Evolutionary conservation across 345 rosid genomes (phyloP), one percentile per base, ranked within the genome.

Genomic region (Eucalyptus marginata): DNA sequence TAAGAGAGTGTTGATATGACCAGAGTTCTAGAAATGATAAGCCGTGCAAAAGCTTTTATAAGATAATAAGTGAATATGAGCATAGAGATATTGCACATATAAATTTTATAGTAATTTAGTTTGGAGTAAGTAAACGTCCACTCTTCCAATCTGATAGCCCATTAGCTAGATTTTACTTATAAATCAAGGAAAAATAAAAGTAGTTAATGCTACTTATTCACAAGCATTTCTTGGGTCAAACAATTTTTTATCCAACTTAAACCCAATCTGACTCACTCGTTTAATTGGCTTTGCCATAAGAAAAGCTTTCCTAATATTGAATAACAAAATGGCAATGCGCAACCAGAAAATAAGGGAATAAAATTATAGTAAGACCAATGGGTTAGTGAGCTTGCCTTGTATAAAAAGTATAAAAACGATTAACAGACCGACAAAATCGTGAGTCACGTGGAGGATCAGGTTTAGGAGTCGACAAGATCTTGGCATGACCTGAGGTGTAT

Each of bases 231-330:
- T 24, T 2, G 3, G 0, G 4, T 62, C 68, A 6, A 22, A 27
- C 3, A 0, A 13, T 29, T 62, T 62, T 62, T 22, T 9, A 24
- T 25, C 13, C 2, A 1, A 66, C 5, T 66, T 3, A 66, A 16
- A 16, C 6, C 0, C 12, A 31, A 31, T 1, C 0, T 0, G 2
- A 66, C 3, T 6, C 6, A 31, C 1, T 3, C 6, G 1, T 66
- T 31, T 31, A 5, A 31, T 2, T 2, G 43, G 43, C 5, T 10
- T 31, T 15, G 43, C 0, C 4, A 0, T 16, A 4, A 68, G 43
- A 71, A 33, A 68, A 17, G 22, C 12, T 31, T 16, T 33, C 44
- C 7, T 17, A 33, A 68, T 33, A 68, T 68, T 12, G 33, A 12
- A 59, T 27, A 59, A 59, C 16, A 59, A 4, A 59, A 59, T 59